Evolutionary conservation across 805 yeast species (phyloP).

Genomic region (Vanderwaltozyma yarrowii): DNA sequence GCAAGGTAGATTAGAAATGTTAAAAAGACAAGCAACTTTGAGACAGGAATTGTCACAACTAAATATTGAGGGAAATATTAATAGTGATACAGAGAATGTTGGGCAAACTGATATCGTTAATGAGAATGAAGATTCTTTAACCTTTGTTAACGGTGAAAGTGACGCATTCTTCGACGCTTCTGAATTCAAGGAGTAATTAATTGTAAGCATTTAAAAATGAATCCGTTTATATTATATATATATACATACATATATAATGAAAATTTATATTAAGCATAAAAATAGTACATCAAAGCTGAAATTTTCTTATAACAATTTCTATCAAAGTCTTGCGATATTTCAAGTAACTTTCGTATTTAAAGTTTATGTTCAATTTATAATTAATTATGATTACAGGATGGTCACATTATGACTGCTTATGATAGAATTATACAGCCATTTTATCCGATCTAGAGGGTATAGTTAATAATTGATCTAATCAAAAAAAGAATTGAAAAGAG

Average conservation of each 20-base stretch:
- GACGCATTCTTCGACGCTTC: constrained; percentile 35
- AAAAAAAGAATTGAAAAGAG: too few relatives aligned
- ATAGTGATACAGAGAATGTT: constrained; percentile 14
- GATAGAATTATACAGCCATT: too few relatives aligned
- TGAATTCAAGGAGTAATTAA: constrained; percentile 19
- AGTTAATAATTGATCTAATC: too few relatives aligned
- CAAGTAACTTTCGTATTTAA: too few relatives aligned
- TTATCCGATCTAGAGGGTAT: too few relatives aligned
- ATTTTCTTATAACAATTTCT: too few relatives aligned
- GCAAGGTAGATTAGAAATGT: constrained; percentile 76
- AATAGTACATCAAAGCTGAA: not conserved
- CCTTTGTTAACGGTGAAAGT: constrained; percentile 36
- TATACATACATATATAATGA: not conserved
- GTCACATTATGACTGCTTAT: too few relatives aligned
- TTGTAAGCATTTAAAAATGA: not conserved
- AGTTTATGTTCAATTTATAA: too few relatives aligned
- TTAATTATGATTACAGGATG: too few relatives aligned
- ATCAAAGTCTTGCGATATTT: not conserved
- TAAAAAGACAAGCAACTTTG: constrained; percentile 64
- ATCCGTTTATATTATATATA: not conserved
- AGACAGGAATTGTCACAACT: constrained; percentile 42
- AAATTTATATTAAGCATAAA: constrained; percentile 2
- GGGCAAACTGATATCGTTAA: constrained; percentile 31
- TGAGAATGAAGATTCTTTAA: constrained; percentile 28
- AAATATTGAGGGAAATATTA: constrained; percentile 25